phyloP scores from a whole-genome alignment of 1,284 basidiomycete species.

The Lentinula novae-zelandiae region DNA sequence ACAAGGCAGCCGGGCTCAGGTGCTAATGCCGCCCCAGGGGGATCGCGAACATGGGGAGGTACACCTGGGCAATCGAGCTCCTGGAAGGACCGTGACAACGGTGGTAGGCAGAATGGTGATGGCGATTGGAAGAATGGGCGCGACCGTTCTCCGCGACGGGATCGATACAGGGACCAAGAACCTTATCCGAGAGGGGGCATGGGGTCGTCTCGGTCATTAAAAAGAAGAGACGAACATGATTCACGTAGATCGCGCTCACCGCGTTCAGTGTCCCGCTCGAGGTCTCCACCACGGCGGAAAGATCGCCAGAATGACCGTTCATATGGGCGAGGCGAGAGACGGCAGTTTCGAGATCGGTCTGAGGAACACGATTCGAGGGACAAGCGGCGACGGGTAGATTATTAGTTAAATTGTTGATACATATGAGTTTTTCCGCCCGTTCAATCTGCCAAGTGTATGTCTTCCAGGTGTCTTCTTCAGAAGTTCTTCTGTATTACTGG shows the following conservation, averaged over 20 bases:
- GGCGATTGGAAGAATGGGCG: slow-evolving; percentile 17
- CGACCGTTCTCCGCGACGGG: slow-evolving; percentile 12
- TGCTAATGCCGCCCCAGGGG: slow-evolving; percentile 41
- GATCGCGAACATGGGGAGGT: slow-evolving; percentile 37
- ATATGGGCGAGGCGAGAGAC: slow-evolving; percentile 29
- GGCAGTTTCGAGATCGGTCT: slow-evolving; percentile 42
- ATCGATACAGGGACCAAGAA: slow-evolving; percentile 12
- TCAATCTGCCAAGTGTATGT: background rate
- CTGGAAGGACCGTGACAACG: slow-evolving; percentile 39
- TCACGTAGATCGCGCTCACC: slow-evolving; percentile 21
- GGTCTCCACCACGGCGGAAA: slow-evolving; percentile 20
- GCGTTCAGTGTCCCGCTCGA: slow-evolving; percentile 27
- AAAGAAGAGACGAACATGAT: slow-evolving; percentile 11
- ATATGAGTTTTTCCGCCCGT: background rate
- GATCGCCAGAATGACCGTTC: slow-evolving; percentile 8
- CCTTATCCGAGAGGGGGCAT: background rate
- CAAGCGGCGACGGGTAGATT: slow-evolving; percentile 36
- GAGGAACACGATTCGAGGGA: slow-evolving; percentile 28
- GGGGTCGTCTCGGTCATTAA: slow-evolving; percentile 1
- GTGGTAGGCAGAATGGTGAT: slow-evolving; percentile 13
- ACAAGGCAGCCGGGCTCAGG: slow-evolving; percentile 39
- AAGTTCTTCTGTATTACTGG: too few species aligned
- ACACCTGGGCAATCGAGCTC: slow-evolving; percentile 27
- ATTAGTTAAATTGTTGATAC: background rate
- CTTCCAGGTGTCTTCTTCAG: background rate